Evolutionary conservation across 805 yeast genomes (phyloP).

Genomic region (Wickerhamiella kurtzmanii): DNA sequence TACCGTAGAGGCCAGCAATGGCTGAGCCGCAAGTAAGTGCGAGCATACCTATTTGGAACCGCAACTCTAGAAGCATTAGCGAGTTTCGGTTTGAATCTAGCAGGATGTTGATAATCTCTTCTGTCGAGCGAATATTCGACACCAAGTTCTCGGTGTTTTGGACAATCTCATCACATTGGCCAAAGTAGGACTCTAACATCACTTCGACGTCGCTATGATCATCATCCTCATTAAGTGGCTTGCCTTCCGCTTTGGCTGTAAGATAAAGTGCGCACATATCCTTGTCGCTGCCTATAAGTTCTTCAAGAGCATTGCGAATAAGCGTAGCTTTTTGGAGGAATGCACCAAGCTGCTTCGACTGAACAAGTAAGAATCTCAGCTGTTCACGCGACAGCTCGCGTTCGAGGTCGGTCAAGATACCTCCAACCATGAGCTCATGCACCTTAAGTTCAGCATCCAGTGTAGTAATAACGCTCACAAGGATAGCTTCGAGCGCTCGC

Average conservation of each 20-base stretch:
- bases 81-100: slow-evolving; percentile 90
- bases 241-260: slow-evolving; percentile 42
- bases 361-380: slow-evolving; percentile 63
- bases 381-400: slow-evolving; percentile 67
- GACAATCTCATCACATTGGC: slow-evolving; percentile 85
- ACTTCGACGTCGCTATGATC: slow-evolving; percentile 84
- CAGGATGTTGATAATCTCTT: slow-evolving; percentile 86
- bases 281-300: slow-evolving; percentile 75
- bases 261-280: slow-evolving; percentile 70
- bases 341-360: slow-evolving; percentile 69
- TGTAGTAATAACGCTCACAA: slow-evolving; percentile 65
- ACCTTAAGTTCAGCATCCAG: slow-evolving; percentile 78
- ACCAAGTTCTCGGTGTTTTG: slow-evolving; percentile 69
- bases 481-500: slow-evolving; percentile 76
- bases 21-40: slow-evolving; percentile 72
- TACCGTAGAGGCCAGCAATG: slow-evolving; percentile 80
- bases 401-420: slow-evolving; percentile 66
- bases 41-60: slow-evolving; percentile 70
- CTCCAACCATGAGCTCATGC: slow-evolving; percentile 60
- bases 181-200: slow-evolving; percentile 78
- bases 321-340: slow-evolving; percentile 74
- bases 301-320: slow-evolving; percentile 74
- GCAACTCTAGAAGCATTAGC: slow-evolving; percentile 72
- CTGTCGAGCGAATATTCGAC: slow-evolving; percentile 81
- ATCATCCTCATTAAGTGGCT: slow-evolving; percentile 28